phyloP scores from a whole-genome alignment of 1,284 basidiomycete genomes.

The Malassezia sympodialis region DNA sequence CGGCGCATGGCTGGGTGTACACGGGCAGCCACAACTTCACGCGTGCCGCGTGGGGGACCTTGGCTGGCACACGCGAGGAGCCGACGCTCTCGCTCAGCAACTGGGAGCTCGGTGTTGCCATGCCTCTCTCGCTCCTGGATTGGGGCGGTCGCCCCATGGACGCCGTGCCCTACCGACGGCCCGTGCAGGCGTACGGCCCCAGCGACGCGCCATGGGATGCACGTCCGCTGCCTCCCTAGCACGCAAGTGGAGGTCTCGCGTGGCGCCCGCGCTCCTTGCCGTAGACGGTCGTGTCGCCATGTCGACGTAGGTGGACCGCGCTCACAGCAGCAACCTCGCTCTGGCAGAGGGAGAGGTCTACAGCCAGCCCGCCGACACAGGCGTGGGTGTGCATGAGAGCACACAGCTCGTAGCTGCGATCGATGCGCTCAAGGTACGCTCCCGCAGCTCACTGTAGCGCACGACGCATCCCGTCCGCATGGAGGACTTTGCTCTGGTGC shows the following conservation, averaged over 20 bases:
- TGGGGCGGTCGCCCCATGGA: conserved; percentile 19
- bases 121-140: conserved; percentile 26
- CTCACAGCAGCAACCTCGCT: conserved; percentile 13
- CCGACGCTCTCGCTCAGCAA: conserved; percentile 26
- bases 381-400: conserved; percentile 67
- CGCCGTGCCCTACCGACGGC: conserved; percentile 28
- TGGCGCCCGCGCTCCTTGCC: neutral
- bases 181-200: conserved; percentile 19
- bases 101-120: conserved; percentile 40
- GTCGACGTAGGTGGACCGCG: conserved; percentile 13
- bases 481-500: conserved; percentile 70
- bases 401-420: conserved; percentile 78
- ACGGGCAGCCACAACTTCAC: conserved; percentile 43
- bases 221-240: neutral
- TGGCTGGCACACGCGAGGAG: conserved; percentile 19
- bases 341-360: conserved; percentile 52
- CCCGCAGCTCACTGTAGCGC: conserved; percentile 49
- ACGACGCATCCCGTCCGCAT: conserved; percentile 69
- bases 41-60: conserved; percentile 40
- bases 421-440: conserved; percentile 59
- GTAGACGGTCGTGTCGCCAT: conserved; percentile 2
- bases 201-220: conserved; percentile 28
- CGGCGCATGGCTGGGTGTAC: conserved; percentile 31
- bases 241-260: neutral
- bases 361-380: conserved; percentile 73